Conservation (phyloP, 148 eudicot genomes). For the Rhododendron vialii region DNA sequence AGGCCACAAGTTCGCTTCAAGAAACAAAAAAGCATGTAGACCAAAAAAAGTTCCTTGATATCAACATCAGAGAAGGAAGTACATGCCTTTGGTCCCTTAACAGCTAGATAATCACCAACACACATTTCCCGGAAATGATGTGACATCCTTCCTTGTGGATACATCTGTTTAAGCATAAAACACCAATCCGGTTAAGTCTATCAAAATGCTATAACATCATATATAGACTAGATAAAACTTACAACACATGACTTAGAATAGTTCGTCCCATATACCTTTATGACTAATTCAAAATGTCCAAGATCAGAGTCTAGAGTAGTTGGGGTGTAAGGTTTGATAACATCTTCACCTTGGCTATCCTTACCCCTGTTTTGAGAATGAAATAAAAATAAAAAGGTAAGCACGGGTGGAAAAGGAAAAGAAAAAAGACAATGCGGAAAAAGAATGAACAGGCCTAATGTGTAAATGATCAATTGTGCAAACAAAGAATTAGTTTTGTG, state of each 20-base stretch:
- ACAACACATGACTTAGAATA: background rate
- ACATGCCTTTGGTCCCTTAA: slow-evolving; percentile 86
- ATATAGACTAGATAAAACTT: background rate
- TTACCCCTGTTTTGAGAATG: slow-evolving; percentile 50
- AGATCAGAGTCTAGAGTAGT: slow-evolving; percentile 90
- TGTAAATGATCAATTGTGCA: background rate
- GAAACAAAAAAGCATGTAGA: background rate
- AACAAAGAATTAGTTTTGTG: background rate
- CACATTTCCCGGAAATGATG: slow-evolving; percentile 90
- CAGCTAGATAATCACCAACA: slow-evolving; percentile 73
- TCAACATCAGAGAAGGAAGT: background rate
- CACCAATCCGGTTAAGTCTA: background rate
- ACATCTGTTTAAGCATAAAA: slow-evolving; percentile 48
- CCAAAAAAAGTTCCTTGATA: background rate
- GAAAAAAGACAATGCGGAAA: background rate
- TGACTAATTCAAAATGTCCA: slow-evolving; percentile 80
- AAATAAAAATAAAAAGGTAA: background rate
- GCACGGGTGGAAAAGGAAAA: background rate
- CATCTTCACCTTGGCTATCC: slow-evolving; percentile 89
- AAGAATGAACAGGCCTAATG: background rate
- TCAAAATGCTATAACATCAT: background rate
- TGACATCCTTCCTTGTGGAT: slow-evolving; percentile 97
- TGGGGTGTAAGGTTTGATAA: slow-evolving; percentile 90
- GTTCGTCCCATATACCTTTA: slow-evolving; percentile 50
- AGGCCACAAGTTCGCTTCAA: background rate